Conservation (phyloP, 2,329 filamentous ascomycete species). For the Sclerotinia subarctica region DNA sequence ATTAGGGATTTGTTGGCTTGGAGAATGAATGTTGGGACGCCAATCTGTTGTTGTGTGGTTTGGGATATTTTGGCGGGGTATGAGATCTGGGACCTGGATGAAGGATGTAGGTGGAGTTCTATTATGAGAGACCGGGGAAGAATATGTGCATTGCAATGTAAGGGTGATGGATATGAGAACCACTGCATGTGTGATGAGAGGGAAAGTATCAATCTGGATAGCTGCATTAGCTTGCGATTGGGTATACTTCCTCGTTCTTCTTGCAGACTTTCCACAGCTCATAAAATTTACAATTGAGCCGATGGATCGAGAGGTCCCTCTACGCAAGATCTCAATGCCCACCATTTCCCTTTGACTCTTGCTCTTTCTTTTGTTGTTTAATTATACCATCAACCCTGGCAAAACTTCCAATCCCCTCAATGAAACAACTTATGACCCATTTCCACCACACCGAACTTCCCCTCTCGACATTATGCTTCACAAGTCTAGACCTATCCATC, state of each 20-base stretch:
- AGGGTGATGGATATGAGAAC: neutral
- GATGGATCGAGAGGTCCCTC: neutral
- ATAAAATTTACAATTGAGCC: neutral
- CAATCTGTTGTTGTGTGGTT: neutral
- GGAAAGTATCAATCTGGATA: too few species aligned
- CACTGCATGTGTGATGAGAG: too few species aligned
- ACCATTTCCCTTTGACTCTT: conserved; percentile 34
- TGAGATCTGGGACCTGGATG: neutral
- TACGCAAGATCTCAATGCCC: neutral
- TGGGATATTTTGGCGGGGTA: neutral
- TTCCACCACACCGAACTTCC: conserved; percentile 49
- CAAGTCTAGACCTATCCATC: conserved; percentile 49
- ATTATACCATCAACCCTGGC: conserved; percentile 51
- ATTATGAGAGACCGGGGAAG: neutral
- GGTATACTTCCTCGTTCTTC: neutral
- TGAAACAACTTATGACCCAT: conserved; percentile 52
- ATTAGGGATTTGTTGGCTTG: neutral
- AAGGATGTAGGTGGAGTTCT: neutral
- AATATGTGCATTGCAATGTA: neutral
- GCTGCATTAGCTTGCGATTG: too few species aligned
- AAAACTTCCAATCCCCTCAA: conserved; percentile 54
- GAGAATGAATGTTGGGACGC: neutral
- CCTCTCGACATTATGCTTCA: conserved; percentile 47
- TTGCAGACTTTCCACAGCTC: neutral
- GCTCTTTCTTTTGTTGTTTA: conserved; percentile 43